Base-by-base conservation (phyloP, 2,329 filamentous ascomycete species). In the Fusarium paranaense region DNA sequence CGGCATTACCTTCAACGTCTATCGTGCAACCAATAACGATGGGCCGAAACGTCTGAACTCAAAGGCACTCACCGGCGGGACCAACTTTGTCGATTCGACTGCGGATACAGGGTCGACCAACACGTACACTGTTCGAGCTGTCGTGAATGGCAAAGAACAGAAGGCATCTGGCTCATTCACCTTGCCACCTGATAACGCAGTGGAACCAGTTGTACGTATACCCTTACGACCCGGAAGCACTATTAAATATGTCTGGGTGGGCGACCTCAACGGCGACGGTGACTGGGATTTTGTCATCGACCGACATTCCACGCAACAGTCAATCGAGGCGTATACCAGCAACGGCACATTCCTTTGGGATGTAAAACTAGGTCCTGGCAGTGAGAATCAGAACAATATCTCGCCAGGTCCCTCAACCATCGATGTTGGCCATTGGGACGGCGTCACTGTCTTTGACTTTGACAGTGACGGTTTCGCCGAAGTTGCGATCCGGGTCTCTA, bases 201-300 rank as follows among this genome's bases (percentile, higher is more conserved):
- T 62, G 9, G 69, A 69, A 6, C 69, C 69, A 4, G 52, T 47
- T 11, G 59, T 78, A 9, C 75, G 76, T 2, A 56, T 78, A 6
- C 76, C 76, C 3, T 61, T 78, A 20, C 62, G 62, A 2, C 35
- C 52, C 2, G 69, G 71, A 1, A 75, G 73, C 1, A 63, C 72
- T 9, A 73, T 78, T 57, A 76, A 75, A 35, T 78, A 75, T 20
- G 52, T 75, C 35, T 78, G 75, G 76, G 76, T 78, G 16, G 76
- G 76, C 14, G 75, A 78, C 35, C 67, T 78, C 6, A 67, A 77
- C 9, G 71, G 75, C 25, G 75, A 78, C 10, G 73, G 75, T 3
- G 72, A 78, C 16, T 78, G 68, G 38, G 73, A 77, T 32, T 78
- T 67, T 45, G 70, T 77, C 18, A 30, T 78, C 6, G 75, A 77